Base-by-base conservation (phyloP, 352 stramenopile genomes). In the Paralagenidium karlingii region DNA sequence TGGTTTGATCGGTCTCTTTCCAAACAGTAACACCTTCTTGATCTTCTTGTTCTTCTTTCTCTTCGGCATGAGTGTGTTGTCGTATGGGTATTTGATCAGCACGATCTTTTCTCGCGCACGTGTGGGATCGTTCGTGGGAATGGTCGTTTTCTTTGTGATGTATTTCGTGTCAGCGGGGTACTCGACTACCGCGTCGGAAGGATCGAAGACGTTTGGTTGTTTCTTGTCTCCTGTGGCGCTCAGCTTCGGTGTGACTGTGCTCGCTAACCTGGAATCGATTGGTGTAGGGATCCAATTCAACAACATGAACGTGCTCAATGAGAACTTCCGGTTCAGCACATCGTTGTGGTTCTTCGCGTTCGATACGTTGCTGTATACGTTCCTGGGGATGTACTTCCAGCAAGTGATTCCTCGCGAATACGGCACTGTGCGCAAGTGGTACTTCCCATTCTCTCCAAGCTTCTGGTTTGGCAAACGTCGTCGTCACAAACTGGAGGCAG, bases 381-480 rank as follows among this genome's bases (percentile, higher is more conserved):
- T 96, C 0, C 40, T 98, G 3, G 91, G 76, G 2, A 57, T 79
- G 15, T 98, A 98, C 55, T 70, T 97, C 15, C 87, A 96, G 38
- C 70, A 93, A 41, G 85, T 97, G 1, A 45, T 97, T 2, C 91
- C 92, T 3, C 87, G 81, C 28, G 74, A 96, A 24, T 96, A 92
- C 43, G 92, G 92, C 5, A 81, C 76, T 21, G 63, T 58, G 0
- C 50, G 78, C 22, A 93, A 93, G 18, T 97, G 84, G 76, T 96
- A 96, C 48, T 98, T 98, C 54, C 69, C 77, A 0, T 24, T 96
- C 6, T 79, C 70, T 9, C 67, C 62, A 4, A 74, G 58, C n/a
- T 97, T 87, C 49, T 96, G 85, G 88, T n/a, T n/a, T n/a, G n/a
- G n/a, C n/a, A n/a, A n/a, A n/a, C n/a, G n/a, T n/a, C n/a, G n/a